phyloP scores from a whole-genome alignment of 768 basidiomycete species.

The Lyophyllum atratum region DNA sequence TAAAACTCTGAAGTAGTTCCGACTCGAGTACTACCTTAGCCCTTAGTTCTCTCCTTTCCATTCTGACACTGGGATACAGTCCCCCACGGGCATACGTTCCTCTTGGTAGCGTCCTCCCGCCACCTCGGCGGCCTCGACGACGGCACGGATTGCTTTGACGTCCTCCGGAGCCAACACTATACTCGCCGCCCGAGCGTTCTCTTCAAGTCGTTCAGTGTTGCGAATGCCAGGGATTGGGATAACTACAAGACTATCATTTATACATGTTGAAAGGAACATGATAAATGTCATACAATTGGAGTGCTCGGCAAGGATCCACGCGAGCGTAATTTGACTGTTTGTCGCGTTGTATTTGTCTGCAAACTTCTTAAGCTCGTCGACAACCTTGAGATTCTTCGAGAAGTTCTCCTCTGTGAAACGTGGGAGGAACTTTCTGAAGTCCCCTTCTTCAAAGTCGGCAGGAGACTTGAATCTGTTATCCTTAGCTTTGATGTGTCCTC shows the following conservation, averaged over 20 bases:
- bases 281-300: conserved; percentile 9
- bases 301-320: conserved; percentile 41
- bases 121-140: conserved; percentile 19
- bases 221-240: conserved; percentile 26
- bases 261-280: not conserved
- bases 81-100: conserved; percentile 15
- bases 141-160: conserved; percentile 22
- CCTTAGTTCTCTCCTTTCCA: conserved; percentile 15
- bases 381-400: conserved; percentile 38
- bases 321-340: conserved; percentile 42
- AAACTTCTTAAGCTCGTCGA: conserved; percentile 31
- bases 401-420: conserved; percentile 42
- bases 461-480: conserved; percentile 27
- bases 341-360: conserved; percentile 36
- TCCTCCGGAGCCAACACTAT: conserved; percentile 18
- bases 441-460: conserved; percentile 39
- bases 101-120: conserved; percentile 20
- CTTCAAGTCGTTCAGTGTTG: conserved; percentile 15
- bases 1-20: too few relatives aligned
- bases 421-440: conserved; percentile 36
- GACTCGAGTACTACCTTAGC: too few relatives aligned
- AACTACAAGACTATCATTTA: conserved; percentile 1
- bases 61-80: conserved; percentile 19
- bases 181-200: conserved; percentile 20
- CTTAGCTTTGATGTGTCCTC: too few relatives aligned